Conservation (phyloP, 805 yeast genomes). For the Saturnispora besseyi region DNA sequence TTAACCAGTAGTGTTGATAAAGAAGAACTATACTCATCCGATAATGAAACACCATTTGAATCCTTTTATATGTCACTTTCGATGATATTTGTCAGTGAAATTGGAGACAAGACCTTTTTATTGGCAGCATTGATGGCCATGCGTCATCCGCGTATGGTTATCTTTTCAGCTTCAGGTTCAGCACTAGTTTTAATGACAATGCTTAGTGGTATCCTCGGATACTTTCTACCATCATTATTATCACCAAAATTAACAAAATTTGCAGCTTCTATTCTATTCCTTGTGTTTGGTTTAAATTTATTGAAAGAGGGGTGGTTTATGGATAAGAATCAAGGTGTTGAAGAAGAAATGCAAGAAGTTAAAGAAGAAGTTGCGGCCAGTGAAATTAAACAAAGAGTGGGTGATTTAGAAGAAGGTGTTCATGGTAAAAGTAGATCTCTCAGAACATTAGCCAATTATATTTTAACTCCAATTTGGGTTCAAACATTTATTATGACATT, state of each 20-base stretch:
- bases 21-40: not conserved
- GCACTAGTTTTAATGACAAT: constrained; percentile 88
- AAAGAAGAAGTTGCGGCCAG: constrained; percentile 79
- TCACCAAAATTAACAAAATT: constrained; percentile 75
- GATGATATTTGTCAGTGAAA: constrained; percentile 92
- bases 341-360: constrained; percentile 93
- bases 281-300: constrained; percentile 73
- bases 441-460: constrained; percentile 34
- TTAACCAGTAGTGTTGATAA: not conserved
- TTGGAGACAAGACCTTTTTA: constrained; percentile 94
- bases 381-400: constrained; percentile 42
- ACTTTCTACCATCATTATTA: constrained; percentile 74
- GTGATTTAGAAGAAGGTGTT: constrained; percentile 50
- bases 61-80: constrained; percentile 71
- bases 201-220: constrained; percentile 85
- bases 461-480: constrained; percentile 84
- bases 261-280: constrained; percentile 70
- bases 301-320: constrained; percentile 74
- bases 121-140: constrained; percentile 98
- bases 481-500: constrained; percentile 95
- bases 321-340: constrained; percentile 79
- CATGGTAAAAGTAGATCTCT: not conserved
- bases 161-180: constrained; percentile 80
- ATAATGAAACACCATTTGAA: constrained; percentile 9
- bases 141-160: constrained; percentile 77